phyloP scores from a whole-genome alignment of 2,329 filamentous ascomycete species.

The Talaromyces sp. region DNA sequence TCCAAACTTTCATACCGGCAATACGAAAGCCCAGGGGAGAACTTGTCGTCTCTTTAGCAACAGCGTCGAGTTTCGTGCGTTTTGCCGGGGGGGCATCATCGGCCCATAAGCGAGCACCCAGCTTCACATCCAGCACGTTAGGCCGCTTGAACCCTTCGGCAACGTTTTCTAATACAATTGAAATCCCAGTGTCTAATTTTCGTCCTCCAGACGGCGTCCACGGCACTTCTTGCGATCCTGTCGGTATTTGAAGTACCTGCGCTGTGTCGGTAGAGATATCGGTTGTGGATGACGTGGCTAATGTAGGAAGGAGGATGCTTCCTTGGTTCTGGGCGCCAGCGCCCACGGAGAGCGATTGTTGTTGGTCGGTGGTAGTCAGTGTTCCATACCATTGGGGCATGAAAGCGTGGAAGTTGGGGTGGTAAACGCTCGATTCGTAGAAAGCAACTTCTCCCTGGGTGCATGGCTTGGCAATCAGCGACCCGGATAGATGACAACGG shows the following conservation, averaged over 20 bases:
- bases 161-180: constrained; percentile 81
- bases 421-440: constrained; percentile 67
- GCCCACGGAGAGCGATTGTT: constrained; percentile 29
- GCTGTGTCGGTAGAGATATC: constrained; percentile 14
- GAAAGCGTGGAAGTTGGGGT: constrained; percentile 70
- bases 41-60: constrained; percentile 56
- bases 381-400: constrained; percentile 85
- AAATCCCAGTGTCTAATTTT: constrained; percentile 69
- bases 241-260: constrained; percentile 13
- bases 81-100: constrained; percentile 60
- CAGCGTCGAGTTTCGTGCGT: constrained; percentile 55
- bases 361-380: constrained; percentile 51
- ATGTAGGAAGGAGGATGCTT: constrained; percentile 23
- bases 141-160: constrained; percentile 75
- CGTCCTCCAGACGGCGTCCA: constrained; percentile 52
- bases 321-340: constrained; percentile 49
- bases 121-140: constrained; percentile 90
- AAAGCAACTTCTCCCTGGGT: constrained; percentile 81
- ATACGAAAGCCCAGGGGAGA: constrained; percentile 59
- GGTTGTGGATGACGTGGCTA: constrained; percentile 18
- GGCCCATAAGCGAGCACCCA: constrained; percentile 81
- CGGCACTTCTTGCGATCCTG: constrained; percentile 24
- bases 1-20: constrained; percentile 61
- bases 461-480: constrained; percentile 91
- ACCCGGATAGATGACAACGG: constrained; percentile 74